phyloP scores from a whole-genome alignment of 2,329 filamentous ascomycete genomes.

The Pseudogymnoascus sp. region DNA sequence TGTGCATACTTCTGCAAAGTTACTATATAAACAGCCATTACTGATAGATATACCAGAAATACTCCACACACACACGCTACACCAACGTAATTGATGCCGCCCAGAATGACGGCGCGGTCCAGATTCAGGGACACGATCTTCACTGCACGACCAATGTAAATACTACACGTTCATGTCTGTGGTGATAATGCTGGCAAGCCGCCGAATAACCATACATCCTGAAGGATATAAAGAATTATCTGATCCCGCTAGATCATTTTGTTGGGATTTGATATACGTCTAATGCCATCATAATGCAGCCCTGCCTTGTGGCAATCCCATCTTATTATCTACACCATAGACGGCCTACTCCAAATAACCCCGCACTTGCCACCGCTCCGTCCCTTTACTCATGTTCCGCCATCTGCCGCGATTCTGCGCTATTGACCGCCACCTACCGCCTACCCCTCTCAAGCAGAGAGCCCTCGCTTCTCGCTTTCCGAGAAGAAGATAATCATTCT shows the following conservation, averaged over 20 bases:
- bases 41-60: neutral
- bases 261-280: neutral
- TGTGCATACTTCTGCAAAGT: neutral
- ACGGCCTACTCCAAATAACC: neutral
- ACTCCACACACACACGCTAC: neutral
- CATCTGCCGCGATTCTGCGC: neutral
- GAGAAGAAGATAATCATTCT: conserved; percentile 97
- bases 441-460: conserved; percentile 44
- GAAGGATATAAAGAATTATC: neutral
- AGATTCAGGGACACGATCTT: neutral
- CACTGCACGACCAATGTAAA: conserved; percentile 1
- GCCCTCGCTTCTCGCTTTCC: conserved; percentile 82
- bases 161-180: neutral
- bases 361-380: neutral
- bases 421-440: neutral
- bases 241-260: neutral
- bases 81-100: neutral
- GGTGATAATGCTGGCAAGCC: neutral
- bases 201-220: too few species aligned
- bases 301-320: neutral
- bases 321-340: neutral
- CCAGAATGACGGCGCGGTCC: neutral
- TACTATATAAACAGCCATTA: neutral
- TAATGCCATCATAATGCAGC: neutral
- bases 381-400: neutral